Base-by-base conservation (phyloP, 2,329 filamentous ascomycete species). In the Biscogniauxia marginata region DNA sequence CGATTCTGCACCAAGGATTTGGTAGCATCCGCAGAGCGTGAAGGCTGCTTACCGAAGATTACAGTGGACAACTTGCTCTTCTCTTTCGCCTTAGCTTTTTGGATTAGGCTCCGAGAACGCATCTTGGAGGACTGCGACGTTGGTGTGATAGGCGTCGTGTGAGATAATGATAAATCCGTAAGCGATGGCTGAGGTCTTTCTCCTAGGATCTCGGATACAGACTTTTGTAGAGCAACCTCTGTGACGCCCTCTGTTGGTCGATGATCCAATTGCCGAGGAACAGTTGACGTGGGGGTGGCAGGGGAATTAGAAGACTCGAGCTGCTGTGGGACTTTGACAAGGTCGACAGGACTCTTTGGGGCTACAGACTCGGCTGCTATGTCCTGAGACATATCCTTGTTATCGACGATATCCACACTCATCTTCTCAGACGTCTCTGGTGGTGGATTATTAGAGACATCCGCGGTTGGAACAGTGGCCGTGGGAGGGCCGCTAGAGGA, bases 51-150 rank as follows among this genome's bases (percentile, higher is more conserved):
- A 2, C 89, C 87, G 69, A 96, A 95, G 0, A 93, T 81, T 3
- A 95, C 90, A 0, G 85, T 90, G 1, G 88, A 91, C 13, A 88
- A 78, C 63, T 88, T 88, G 60, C 80, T 85, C 66, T 85, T 88
- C 50, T 83, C 80, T 60, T 79, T 82, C 25, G 83, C 78, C 62
- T 82, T 85, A 43, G 75, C 75, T 56, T 82, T 80, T 45, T 74
- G 76, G 30, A 75, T 66, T 24, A 77, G 71, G 59, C 74, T 71
- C 49, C 61, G 66, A 8, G 64, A 49, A 16, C 54, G 65, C 39
- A 58, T 51, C 55, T 65, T 67, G 1, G 65, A 68, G 2, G 65
- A 67, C 51, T 69, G 67, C 1, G 69, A 70, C 13, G 59, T 65
- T 7, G 69, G 69, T 3, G 67, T 71, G 45, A 70, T 66, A 7